Evolutionary conservation across 2,329 filamentous ascomycete species (phyloP), one percentile per base, ranked within the genome.

Genomic region (Monosporascus sp.): DNA sequence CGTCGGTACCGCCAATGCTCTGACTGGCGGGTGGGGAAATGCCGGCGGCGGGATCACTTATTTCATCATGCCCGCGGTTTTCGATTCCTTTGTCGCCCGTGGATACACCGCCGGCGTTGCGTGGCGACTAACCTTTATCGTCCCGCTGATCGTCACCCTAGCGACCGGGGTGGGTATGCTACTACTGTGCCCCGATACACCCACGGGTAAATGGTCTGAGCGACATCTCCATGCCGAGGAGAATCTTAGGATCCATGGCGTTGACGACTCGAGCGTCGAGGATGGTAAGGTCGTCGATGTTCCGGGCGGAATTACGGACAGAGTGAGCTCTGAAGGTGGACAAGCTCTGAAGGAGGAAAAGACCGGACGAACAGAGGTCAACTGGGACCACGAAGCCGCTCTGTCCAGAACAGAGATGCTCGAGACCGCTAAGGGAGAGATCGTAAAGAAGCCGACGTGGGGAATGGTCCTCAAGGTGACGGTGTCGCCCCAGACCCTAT

Each of bases 1-100:
- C 26, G 88, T 96, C 19, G 92, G 92, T 48, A 92, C 89, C 6
- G 89, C 91, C 56, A 97, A 96, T 66, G 88, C 90, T 3, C 72
- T 96, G 19, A 87, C 91, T 1, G 92, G 86, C 43, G 92, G 92
- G 16, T 87, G 89, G 74, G 92, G 91, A 50, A 96, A 96, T 63
- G 82, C 89, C 26, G 91, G 92, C 54, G 92, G 91, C 58, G 92
- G 92, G 52, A 88, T 96, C 60, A 96, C 91, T 2, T 96, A 96
- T 74, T 95, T 96, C 69, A 82, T 93, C 62, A 96, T 96, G 91
- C 91, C 92, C 2, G 89, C 89, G 5, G 85, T 96, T 53, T 94
- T 87, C 70, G 87, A 95, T 70, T 89, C 88, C 0, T 77, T 96
- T 22, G 80, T 88, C 22, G 64, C 78, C 1, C 77, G 78, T 48